A percentile compares a stretch with the other conserved stretches of the same genome.
Evolutionary conservation across 2,329 filamentous ascomycete species (phyloP).

Genomic region (Alternaria conjuncta): DNA sequence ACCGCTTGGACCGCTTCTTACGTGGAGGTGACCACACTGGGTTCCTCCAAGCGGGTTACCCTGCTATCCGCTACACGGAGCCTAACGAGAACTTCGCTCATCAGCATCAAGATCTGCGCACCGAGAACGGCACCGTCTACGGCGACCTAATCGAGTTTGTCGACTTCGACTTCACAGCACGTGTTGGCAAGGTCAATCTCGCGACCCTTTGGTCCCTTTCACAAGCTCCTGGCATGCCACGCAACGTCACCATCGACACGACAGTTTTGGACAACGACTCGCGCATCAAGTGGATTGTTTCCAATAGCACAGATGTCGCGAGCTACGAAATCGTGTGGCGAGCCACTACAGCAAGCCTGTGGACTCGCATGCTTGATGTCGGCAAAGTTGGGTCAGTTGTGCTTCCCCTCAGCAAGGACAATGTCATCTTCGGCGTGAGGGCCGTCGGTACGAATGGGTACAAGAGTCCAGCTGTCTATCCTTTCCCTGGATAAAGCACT

Average conservation of each 20-base stretch:
- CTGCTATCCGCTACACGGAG: conserved; percentile 64
- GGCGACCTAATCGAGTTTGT: conserved; percentile 64
- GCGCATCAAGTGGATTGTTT: conserved; percentile 56
- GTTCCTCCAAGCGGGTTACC: conserved; percentile 63
- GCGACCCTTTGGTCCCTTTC: conserved; percentile 63
- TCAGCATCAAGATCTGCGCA: conserved; percentile 63
- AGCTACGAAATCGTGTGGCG: conserved; percentile 66
- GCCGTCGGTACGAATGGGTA: conserved; percentile 59
- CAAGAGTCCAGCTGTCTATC: conserved; percentile 58
- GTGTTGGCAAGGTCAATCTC: conserved; percentile 62
- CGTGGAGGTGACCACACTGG: conserved; percentile 63
- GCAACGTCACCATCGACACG: conserved; percentile 59
- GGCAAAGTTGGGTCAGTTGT: conserved; percentile 56
- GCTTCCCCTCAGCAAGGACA: conserved; percentile 62
- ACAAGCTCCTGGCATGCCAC: conserved; percentile 58
- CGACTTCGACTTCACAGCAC: conserved; percentile 62
- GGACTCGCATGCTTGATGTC: conserved; percentile 58
- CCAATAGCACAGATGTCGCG: conserved; percentile 50
- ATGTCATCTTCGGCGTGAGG: conserved; percentile 64
- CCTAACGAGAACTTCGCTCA: conserved; percentile 64
- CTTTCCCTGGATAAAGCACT: conserved; percentile 43
- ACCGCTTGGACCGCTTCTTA: conserved; percentile 63
- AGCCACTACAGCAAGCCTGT: conserved; percentile 57
- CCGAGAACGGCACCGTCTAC: conserved; percentile 59
- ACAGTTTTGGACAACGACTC: conserved; percentile 58